Evolutionary conservation across 176 grass and related monocot species (phyloP).

Genomic region (Paspalum vaginatum): DNA sequence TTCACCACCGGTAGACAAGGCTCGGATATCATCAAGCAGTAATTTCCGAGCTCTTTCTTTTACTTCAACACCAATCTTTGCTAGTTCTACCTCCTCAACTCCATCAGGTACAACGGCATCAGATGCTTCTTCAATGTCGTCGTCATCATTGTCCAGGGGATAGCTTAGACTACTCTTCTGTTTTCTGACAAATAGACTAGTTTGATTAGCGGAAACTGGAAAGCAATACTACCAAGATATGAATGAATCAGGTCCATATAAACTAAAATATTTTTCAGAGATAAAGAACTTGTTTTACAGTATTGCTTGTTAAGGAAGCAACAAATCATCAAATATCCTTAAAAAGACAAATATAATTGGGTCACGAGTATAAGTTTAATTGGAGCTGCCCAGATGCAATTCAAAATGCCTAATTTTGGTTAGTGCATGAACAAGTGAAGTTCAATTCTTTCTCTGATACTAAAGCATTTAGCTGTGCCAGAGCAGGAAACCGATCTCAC

Average conservation of each 20-base stretch:
- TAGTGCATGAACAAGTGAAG: constrained; percentile 1
- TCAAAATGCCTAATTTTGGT: not conserved
- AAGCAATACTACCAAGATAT: constrained; percentile 26
- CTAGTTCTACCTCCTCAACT: constrained; percentile 89
- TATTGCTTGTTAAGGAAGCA: not conserved
- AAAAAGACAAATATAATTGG: not conserved
- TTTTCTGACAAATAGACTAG: constrained; percentile 52
- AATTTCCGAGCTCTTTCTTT: constrained; percentile 79
- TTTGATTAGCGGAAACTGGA: constrained; percentile 18
- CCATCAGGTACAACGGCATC: constrained; percentile 89
- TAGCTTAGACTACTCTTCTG: constrained; percentile 62
- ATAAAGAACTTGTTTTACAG: not conserved
- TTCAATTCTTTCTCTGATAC: not conserved
- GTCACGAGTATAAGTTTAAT: not conserved
- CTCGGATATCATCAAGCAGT: constrained; percentile 86
- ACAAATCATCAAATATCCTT: not conserved
- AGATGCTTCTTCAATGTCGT: constrained; percentile 70
- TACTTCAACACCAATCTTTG: constrained; percentile 82
- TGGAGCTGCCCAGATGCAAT: not conserved
- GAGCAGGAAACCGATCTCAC: not conserved
- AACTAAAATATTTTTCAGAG: constrained; percentile 35
- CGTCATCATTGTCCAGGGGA: constrained; percentile 74
- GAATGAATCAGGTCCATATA: constrained; percentile 30
- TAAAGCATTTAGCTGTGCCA: constrained; percentile 1
- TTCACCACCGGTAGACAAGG: constrained; percentile 51